Evolutionary conservation across 345 rosid genomes (phyloP), one percentile per base, ranked within the genome.

Genomic region (Angophora floribunda): DNA sequence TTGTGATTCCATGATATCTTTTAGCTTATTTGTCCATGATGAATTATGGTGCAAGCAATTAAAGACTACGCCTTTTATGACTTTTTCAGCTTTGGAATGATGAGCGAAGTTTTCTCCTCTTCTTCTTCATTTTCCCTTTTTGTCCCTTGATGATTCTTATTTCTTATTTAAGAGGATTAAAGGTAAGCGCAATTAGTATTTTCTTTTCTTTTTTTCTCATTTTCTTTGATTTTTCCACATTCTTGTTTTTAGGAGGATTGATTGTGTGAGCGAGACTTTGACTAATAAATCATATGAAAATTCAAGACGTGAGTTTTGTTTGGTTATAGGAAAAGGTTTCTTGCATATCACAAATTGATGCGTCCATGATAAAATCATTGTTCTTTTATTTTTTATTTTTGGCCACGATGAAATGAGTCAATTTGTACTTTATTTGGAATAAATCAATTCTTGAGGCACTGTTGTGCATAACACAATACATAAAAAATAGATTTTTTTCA

Each of bases 331-430:
- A 24, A 59, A 5, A 26, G n/a, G 2, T 3, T 59, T 7, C 15
- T 59, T 0, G 1, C n/a, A 9, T 13, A 59, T 59, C 14, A 26
- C 6, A 26, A 24, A 32, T 67, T 2, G 7, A 1, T 32, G 7
- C 11, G 1, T 70, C 1, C 3, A 17, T 4, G 45, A 70, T 36
- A 1, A 1, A 36, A 41, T 9, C 4, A 1, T 1, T 12, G 4
- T 59, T 36, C 41, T 36, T 32, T 59, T 36, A 36, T 36, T 36
- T 36, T 32, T 59, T 12, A n/a, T 36, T 70, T 36, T n/a, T n/a
- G n/a, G n/a, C n/a, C 41, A 0, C 45, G 24, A 4, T 36, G 24
- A 19, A 36, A 70, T 11, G 2, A 70, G 4, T 17, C 47, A 36
- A 17, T 70, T 70, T 19, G 47, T 17, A 36, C 9, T 36, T 9